Percentiles rank a stretch among this genome's conserved stretches.
phyloP scores from a whole-genome alignment of 2,329 filamentous ascomycete genomes.

The Trichoderma cornu-damae region DNA sequence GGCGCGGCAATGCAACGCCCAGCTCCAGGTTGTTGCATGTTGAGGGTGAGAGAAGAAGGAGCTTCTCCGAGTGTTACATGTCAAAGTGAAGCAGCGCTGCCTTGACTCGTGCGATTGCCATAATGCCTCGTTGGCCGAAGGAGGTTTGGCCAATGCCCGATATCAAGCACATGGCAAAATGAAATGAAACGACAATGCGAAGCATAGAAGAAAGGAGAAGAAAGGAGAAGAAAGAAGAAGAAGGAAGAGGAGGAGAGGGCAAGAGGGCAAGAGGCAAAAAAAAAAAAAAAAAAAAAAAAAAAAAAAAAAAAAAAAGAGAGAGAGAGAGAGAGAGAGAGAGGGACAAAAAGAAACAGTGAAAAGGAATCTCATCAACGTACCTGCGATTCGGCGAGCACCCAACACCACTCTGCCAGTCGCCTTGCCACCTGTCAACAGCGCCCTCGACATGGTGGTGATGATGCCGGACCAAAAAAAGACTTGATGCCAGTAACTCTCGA shows the following conservation, averaged over 20 bases:
- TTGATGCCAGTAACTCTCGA: background rate
- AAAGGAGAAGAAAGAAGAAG: background rate
- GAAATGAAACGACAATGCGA: background rate
- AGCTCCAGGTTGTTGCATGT: background rate
- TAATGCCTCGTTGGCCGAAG: background rate
- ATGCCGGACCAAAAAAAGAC: background rate
- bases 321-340: background rate
- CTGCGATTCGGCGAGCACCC: constrained; percentile 4
- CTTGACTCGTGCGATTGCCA: background rate
- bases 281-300: background rate
- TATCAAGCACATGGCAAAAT: background rate
- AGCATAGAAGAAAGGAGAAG: background rate
- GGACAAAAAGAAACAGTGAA: background rate
- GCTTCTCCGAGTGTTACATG: background rate
- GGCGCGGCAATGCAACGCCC: background rate
- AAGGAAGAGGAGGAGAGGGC: too few relatives aligned
- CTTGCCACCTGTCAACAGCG: constrained; percentile 9
- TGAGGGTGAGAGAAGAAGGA: background rate
- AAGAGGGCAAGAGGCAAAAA: too few relatives aligned
- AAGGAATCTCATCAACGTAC: background rate
- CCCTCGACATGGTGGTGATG: constrained; percentile 23
- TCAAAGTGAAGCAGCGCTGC: background rate
- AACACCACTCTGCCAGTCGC: constrained; percentile 5
- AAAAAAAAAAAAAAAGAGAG: background rate
- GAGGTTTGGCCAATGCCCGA: background rate